Percentiles rank a stretch among this genome's conserved stretches.
phyloP scores from a whole-genome alignment of 73 alveolate genomes.

The Symbiodinium natans region DNA sequence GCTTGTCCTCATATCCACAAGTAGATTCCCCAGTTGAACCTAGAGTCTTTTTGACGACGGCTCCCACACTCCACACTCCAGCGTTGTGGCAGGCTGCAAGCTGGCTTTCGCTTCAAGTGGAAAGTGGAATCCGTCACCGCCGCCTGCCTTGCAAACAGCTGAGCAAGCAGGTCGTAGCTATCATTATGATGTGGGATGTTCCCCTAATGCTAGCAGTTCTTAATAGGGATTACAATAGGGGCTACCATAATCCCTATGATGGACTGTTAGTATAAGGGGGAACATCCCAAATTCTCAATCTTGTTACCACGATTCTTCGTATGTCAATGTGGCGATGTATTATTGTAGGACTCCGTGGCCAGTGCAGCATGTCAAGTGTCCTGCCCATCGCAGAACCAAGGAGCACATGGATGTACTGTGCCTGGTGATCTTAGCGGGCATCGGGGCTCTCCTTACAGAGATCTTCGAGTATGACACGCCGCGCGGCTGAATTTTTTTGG shows the following conservation, averaged over 20 bases:
- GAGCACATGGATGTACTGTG: slow-evolving; percentile 63
- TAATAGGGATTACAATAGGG: too few relatives aligned
- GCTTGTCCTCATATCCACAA: background rate
- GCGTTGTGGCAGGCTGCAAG: slow-evolving; percentile 34
- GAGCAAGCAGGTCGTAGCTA: too few relatives aligned
- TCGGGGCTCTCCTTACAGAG: slow-evolving; percentile 49
- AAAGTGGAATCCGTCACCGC: background rate
- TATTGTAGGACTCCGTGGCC: too few relatives aligned
- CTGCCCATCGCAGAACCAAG: too few relatives aligned
- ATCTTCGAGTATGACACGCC: slow-evolving; percentile 43
- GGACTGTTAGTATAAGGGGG: too few relatives aligned
- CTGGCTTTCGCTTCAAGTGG: slow-evolving; percentile 85
- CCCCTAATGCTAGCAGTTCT: too few relatives aligned
- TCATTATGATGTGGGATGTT: background rate
- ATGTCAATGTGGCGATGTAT: background rate
- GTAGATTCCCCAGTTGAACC: background rate
- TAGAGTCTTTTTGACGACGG: too few relatives aligned
- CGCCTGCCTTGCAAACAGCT: background rate
- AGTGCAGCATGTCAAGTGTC: too few relatives aligned
- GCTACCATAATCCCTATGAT: too few relatives aligned
- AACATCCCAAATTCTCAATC: too few relatives aligned
- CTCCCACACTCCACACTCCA: background rate
- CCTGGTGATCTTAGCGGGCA: slow-evolving; percentile 28
- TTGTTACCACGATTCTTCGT: background rate
- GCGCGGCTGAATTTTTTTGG: background rate